Evolutionary conservation across 352 stramenopile species (phyloP).

Genomic region (Phytophthora aleatoria): DNA sequence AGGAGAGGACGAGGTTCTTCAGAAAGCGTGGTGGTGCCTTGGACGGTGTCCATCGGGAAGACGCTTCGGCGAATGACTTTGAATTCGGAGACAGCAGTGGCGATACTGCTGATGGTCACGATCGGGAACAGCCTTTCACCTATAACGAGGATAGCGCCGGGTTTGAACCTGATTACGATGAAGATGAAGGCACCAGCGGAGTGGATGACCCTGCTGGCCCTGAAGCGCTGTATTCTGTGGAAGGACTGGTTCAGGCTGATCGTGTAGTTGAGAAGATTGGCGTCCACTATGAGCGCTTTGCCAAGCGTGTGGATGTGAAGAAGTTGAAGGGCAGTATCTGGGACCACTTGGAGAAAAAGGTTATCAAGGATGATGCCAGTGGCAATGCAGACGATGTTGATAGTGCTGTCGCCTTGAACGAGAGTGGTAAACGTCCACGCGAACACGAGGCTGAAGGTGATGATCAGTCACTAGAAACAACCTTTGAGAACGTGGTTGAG

Average conservation of each 20-base stretch:
- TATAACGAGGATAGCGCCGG: slow-evolving; percentile 50
- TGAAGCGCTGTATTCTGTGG: slow-evolving; percentile 48
- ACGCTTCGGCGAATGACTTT: slow-evolving; percentile 7
- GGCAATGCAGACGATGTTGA: slow-evolving; percentile 1
- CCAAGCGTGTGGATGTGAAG: slow-evolving; percentile 98
- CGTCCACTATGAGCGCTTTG: slow-evolving; percentile 92
- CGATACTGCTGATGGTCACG: slow-evolving; percentile 25
- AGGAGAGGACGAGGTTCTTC: slow-evolving; percentile 73
- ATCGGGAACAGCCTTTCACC: slow-evolving; percentile 32
- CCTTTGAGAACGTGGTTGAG: slow-evolving; percentile 92
- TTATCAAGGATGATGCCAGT: slow-evolving; percentile 23
- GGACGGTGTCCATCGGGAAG: slow-evolving; percentile 21
- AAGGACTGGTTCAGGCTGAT: slow-evolving; percentile 83
- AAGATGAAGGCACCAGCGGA: slow-evolving; percentile 39
- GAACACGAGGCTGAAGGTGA: slow-evolving; percentile 29
- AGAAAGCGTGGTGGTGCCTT: slow-evolving; percentile 32
- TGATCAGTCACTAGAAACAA: slow-evolving; percentile 41
- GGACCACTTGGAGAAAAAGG: slow-evolving; percentile 71
- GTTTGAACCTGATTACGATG: slow-evolving; percentile 45
- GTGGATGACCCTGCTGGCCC: slow-evolving; percentile 36
- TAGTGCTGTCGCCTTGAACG: slow-evolving; percentile 20
- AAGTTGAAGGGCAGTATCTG: slow-evolving; percentile 97
- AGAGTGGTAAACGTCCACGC: slow-evolving; percentile 38
- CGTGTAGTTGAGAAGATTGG: slow-evolving; percentile 95
- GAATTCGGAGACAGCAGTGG: slow-evolving; percentile 25